Conservation (phyloP, 495 filamentous ascomycete species). For the Cudoniella acicularis region DNA sequence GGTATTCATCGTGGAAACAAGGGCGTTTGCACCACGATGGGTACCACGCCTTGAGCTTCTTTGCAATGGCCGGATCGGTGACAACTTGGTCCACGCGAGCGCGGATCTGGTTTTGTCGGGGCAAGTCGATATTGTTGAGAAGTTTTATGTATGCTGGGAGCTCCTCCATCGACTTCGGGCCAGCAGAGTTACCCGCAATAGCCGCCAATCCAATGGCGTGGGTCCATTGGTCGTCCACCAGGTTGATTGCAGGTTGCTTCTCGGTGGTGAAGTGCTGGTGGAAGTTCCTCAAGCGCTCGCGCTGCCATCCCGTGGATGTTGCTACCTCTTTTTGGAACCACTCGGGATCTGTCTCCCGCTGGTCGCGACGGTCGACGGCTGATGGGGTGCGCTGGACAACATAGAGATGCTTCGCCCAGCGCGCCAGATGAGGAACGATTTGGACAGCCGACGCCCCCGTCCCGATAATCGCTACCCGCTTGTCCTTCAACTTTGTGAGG, state of each 20-base stretch:
- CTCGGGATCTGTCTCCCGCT: slow-evolving; percentile 44
- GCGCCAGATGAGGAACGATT: slow-evolving; percentile 45
- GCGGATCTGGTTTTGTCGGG: slow-evolving; percentile 24
- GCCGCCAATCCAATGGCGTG: neutral
- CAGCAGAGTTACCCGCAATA: neutral
- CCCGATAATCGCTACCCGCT: slow-evolving; percentile 50
- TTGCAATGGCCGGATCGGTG: slow-evolving; percentile 37
- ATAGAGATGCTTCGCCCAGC: slow-evolving; percentile 47
- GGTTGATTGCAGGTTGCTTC: slow-evolving; percentile 21
- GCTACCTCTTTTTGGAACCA: too few relatives aligned
- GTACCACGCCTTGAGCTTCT: slow-evolving; percentile 43
- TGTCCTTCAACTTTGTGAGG: slow-evolving; percentile 43
- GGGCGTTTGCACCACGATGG: slow-evolving; percentile 44
- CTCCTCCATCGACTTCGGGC: neutral
- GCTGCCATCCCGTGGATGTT: slow-evolving; percentile 41
- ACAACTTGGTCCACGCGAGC: slow-evolving; percentile 41
- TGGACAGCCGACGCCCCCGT: slow-evolving; percentile 56
- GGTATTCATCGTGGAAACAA: slow-evolving; percentile 44
- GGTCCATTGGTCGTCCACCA: slow-evolving; percentile 43
- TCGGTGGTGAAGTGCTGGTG: slow-evolving; percentile 26
- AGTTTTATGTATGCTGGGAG: neutral
- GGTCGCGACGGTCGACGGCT: slow-evolving; percentile 41
- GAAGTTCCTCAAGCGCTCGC: slow-evolving; percentile 35
- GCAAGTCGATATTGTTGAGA: neutral
- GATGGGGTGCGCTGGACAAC: slow-evolving; percentile 57